These are phyloP conservation scores for Fusarium compactum DNA, from an alignment of 2,329 filamentous ascomycete genomes.

Conservation along the genomic window DNA sequence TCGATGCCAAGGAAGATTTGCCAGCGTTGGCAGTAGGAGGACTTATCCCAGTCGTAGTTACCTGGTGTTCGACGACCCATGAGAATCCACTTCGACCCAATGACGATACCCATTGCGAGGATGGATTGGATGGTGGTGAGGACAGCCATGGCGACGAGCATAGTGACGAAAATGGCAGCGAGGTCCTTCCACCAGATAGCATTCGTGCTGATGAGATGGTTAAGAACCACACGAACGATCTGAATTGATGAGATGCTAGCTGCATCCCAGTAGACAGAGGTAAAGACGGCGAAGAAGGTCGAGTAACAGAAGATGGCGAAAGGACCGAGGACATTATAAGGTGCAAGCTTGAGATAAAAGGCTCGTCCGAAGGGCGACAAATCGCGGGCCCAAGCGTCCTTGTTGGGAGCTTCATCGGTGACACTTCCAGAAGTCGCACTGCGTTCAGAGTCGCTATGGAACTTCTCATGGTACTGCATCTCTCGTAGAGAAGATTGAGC, in stretches of 20 bases:
- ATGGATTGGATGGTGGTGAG: not conserved
- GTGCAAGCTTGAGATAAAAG: slow-evolving; percentile 12
- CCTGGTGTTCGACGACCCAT: slow-evolving; percentile 10
- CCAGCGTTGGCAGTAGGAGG: slow-evolving; percentile 18
- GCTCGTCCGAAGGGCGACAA: slow-evolving; percentile 14
- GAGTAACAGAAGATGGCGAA: slow-evolving; percentile 13
- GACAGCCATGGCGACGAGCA: not conserved
- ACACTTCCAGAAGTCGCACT: not conserved
- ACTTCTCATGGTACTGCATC: not conserved
- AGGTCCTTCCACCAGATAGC: slow-evolving; percentile 5
- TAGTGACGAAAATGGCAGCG: slow-evolving; percentile 4
- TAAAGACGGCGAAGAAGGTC: not conserved
- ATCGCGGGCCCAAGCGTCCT: not conserved
- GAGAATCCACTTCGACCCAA: slow-evolving; percentile 5
- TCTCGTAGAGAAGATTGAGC: not conserved
- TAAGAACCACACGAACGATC: slow-evolving; percentile 1
- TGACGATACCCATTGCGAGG: not conserved
- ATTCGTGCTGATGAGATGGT: not conserved
- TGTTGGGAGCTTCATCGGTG: not conserved
- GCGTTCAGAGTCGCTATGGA: not conserved
- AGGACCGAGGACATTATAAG: not conserved
- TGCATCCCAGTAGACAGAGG: slow-evolving; percentile 1
- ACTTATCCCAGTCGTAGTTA: slow-evolving; percentile 23
- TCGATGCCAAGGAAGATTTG: slow-evolving; percentile 21
- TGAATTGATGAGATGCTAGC: slow-evolving; percentile 12